These are phyloP conservation scores for Sungouiella thailandica DNA, from an alignment of 805 yeast genomes.

Conservation along the genomic window DNA sequence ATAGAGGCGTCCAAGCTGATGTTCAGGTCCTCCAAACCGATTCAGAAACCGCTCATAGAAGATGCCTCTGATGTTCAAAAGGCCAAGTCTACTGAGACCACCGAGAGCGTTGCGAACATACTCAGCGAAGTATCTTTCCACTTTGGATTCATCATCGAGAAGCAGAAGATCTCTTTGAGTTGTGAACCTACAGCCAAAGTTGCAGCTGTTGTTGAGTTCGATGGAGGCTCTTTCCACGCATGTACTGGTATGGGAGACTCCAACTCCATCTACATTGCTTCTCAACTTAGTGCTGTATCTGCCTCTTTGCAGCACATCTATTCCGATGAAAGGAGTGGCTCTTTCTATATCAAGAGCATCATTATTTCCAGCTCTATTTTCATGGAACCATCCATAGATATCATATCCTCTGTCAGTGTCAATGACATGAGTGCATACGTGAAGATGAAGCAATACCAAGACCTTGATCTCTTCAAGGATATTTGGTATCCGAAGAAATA, in stretches of 20 bases:
- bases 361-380: constrained; percentile 46
- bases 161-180: constrained; percentile 71
- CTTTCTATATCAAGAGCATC: constrained; percentile 44
- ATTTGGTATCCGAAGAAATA: constrained; percentile 60
- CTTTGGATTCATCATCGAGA: constrained; percentile 58
- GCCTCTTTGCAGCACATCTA: constrained; percentile 85
- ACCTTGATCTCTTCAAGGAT: constrained; percentile 74
- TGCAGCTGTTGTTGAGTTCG: constrained; percentile 74
- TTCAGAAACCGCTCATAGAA: background rate
- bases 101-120: constrained; percentile 16
- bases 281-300: constrained; percentile 50
- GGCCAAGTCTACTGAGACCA: background rate
- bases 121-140: constrained; percentile 56
- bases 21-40: constrained; percentile 28
- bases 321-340: constrained; percentile 85
- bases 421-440: constrained; percentile 57
- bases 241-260: constrained; percentile 35
- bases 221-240: constrained; percentile 57
- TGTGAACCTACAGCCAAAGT: constrained; percentile 95
- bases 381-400: constrained; percentile 34
- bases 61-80: background rate
- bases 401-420: constrained; percentile 48
- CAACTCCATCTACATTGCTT: constrained; percentile 8
- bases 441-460: constrained; percentile 82
- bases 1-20: constrained; percentile 44